Evolutionary conservation across 2,329 filamentous ascomycete genomes (phyloP).

Genomic region (Talaromyces sp.): DNA sequence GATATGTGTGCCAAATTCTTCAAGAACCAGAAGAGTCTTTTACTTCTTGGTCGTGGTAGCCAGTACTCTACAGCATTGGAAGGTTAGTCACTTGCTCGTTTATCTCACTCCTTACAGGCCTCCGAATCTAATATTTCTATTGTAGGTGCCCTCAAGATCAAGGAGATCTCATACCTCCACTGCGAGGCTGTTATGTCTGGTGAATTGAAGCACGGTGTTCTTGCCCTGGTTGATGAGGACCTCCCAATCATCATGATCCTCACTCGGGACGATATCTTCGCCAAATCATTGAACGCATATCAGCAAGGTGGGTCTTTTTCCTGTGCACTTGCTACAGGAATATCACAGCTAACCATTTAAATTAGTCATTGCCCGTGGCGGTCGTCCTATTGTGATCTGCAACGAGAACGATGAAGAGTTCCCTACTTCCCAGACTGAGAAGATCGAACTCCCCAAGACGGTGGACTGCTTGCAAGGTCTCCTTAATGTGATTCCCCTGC

Average conservation of each 20-base stretch:
- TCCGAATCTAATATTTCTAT: background rate
- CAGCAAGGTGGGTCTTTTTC: conserved; percentile 68
- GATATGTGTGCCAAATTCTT: conserved; percentile 84
- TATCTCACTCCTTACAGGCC: conserved; percentile 13
- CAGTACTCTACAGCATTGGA: conserved; percentile 93
- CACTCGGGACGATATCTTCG: conserved; percentile 91
- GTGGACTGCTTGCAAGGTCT: conserved; percentile 94
- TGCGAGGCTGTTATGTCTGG: conserved; percentile 99
- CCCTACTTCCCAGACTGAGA: conserved; percentile 78
- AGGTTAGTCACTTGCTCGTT: conserved; percentile 44
- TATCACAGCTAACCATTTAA: conserved; percentile 22
- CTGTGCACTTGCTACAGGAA: background rate
- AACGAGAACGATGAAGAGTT: conserved; percentile 88
- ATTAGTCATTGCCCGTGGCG: conserved; percentile 87
- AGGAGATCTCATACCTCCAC: conserved; percentile 99
- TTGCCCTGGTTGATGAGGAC: conserved; percentile 96
- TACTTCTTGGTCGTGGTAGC: conserved; percentile 88
- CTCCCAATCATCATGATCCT: conserved; percentile 99
- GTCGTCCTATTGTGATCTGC: conserved; percentile 98
- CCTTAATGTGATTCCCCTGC: conserved; percentile 93
- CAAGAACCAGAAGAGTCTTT: conserved; percentile 94
- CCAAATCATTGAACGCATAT: conserved; percentile 98
- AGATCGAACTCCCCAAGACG: conserved; percentile 94
- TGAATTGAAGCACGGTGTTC: conserved; percentile 97
- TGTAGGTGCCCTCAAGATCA: conserved; percentile 87